Evolutionary conservation across 2,329 filamentous ascomycete species (phyloP).

Genomic region (Hirsutella thompsonii): DNA sequence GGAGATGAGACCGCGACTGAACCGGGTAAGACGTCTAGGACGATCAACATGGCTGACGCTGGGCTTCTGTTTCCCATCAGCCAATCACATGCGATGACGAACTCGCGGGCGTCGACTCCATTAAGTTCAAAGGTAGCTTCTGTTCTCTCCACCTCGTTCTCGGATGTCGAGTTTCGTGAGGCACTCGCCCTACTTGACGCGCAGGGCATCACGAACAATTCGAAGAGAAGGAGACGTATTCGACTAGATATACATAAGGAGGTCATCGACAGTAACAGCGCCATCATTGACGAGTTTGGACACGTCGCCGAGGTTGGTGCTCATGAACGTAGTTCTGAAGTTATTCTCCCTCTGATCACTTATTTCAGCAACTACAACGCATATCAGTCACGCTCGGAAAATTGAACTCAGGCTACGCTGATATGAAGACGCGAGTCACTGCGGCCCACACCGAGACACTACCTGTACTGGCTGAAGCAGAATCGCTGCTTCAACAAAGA

Average conservation of each 20-base stretch:
- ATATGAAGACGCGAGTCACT: constrained; percentile 66
- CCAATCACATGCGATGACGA: constrained; percentile 35
- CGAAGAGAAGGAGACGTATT: constrained; percentile 66
- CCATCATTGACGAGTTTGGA: constrained; percentile 79
- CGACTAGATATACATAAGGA: constrained; percentile 80
- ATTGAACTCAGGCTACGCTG: constrained; percentile 66
- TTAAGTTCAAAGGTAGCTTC: constrained; percentile 71
- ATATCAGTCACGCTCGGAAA: constrained; percentile 69
- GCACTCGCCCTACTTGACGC: constrained; percentile 67
- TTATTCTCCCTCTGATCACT: constrained; percentile 13
- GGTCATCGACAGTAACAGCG: constrained; percentile 83
- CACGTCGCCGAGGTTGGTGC: constrained; percentile 66
- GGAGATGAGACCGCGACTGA: no score
- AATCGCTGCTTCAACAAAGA: constrained; percentile 58
- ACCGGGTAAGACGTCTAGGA: no score
- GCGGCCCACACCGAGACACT: constrained; percentile 64
- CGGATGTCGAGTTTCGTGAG: constrained; percentile 83
- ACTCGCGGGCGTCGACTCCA: constrained; percentile 41
- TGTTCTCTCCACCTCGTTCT: constrained; percentile 83
- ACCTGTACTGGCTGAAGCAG: constrained; percentile 66
- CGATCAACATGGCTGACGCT: no score
- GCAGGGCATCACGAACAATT: constrained; percentile 57
- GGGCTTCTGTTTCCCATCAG: no score
- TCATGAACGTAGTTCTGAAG: background rate
- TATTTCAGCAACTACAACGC: constrained; percentile 62